Percentiles rank a stretch among this genome's conserved stretches.
Conservation (phyloP, 2,329 filamentous ascomycete genomes). For the Pestalotiopsis sp. region DNA sequence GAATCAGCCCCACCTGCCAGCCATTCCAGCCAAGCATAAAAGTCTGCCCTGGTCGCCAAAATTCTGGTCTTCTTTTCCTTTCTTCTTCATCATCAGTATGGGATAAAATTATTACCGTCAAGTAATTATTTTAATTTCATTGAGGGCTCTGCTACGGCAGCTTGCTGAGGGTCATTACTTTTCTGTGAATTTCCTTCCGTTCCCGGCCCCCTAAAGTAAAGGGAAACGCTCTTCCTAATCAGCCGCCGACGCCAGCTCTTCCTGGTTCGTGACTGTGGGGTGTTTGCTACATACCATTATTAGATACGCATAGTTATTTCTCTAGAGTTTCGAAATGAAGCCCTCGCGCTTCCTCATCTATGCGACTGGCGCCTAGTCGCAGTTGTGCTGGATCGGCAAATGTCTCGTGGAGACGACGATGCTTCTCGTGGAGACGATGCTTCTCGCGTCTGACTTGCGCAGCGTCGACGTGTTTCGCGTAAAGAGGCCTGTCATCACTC, state of each 20-base stretch:
- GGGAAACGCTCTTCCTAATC: constrained; percentile 34
- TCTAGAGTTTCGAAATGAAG: not conserved
- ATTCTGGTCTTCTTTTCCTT: constrained; percentile 22
- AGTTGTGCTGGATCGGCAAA: no score
- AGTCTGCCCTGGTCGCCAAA: constrained; percentile 13
- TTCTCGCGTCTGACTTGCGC: not conserved
- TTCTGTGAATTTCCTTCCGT: constrained; percentile 38
- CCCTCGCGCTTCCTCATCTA: no score
- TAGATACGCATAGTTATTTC: not conserved
- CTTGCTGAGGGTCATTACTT: constrained; percentile 38
- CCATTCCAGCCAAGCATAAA: constrained; percentile 14
- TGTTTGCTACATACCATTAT: constrained; percentile 32
- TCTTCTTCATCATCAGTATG: constrained; percentile 39
- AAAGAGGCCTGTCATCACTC: not conserved
- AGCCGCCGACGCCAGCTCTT: constrained; percentile 37
- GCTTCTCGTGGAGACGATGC: no score
- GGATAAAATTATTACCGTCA: constrained; percentile 39
- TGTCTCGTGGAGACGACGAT: no score
- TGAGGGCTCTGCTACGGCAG: constrained; percentile 36
- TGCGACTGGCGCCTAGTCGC: no score
- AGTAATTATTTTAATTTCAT: constrained; percentile 36
- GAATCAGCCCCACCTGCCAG: not conserved
- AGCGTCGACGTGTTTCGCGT: not conserved
- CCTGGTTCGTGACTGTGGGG: constrained; percentile 39
- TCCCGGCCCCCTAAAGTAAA: constrained; percentile 37